Base-by-base conservation (phyloP, 2,329 filamentous ascomycete genomes). In the Paracorniculantispora psalliotae region DNA sequence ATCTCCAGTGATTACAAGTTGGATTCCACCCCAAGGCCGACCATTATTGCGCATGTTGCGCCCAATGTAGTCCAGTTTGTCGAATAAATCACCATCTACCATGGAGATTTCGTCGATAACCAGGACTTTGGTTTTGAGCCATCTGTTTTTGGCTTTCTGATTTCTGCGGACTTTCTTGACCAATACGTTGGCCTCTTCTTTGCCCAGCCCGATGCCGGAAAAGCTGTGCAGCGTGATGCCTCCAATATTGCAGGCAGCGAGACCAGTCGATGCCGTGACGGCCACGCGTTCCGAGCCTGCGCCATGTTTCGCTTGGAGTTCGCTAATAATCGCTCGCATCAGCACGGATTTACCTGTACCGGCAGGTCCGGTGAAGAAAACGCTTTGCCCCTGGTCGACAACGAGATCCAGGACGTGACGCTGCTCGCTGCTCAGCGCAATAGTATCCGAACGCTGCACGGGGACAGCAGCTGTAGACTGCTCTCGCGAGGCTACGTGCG, bases 361-460 rank as follows among this genome's bases (percentile, higher is more conserved):
- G 60, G 94, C 94, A 61, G 94, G 96, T 66, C 94, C 94, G 1
- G 94, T 99, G 72, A 99, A 99, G 77, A 99, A 99, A 2, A 97
- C 92, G 66, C 93, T 97, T 71, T 92, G 88, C 61, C 83, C 83
- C 63, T 90, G 78, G 23, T 94, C 83, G 8, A 91, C 82, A 10
- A 99, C 93, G 21, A 97, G 78, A 48, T 91, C 86, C 59, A 96
- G 78, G 12, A 99, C 91, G 60, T 90, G 85, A 61, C 85, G 82
- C 73, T 99, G 94, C 70, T 99, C 94, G 13, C 88, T 83, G 69
- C 91, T 97, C 37, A 99, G 79, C 59, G 88, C 87, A 10, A 96
- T 81, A 10, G 81, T 75, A 26, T 69, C 67, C 8, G 83, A 74
- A 59, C 83, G 72, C 68, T 73, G 69, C 26, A n/a, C n/a, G n/a